These are phyloP conservation scores for Vinca minor DNA, from an alignment of 257 asterid genomes.

Conservation along the genomic window DNA sequence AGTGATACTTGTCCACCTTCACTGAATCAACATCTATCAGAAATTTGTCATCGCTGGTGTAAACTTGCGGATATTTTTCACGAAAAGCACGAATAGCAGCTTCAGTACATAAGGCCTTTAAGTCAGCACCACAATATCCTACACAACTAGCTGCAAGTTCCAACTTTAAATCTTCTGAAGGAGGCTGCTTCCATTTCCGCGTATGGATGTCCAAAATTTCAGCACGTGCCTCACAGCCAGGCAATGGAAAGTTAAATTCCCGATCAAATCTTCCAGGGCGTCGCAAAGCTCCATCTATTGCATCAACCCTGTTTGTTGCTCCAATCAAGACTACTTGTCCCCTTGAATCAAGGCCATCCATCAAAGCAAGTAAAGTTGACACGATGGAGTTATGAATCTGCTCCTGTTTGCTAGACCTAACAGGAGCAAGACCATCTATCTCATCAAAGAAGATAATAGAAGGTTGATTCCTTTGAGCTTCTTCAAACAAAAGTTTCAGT, in stretches of 20 bases:
- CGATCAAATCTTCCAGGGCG: conserved; percentile 99
- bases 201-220: conserved; percentile 94
- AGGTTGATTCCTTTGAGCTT: conserved; percentile 97
- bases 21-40: conserved; percentile 92
- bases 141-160: conserved; percentile 99
- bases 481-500: conserved; percentile 85
- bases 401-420: conserved; percentile 99
- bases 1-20: conserved; percentile 75
- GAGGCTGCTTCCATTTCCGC: conserved; percentile 94
- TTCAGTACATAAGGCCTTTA: conserved; percentile 97
- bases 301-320: conserved; percentile 97
- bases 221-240: conserved; percentile 96
- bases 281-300: conserved; percentile 98
- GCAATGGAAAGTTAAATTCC: conserved; percentile 89
- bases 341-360: conserved; percentile 99
- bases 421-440: conserved; percentile 99
- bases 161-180: conserved; percentile 64
- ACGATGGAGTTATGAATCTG: conserved; percentile 98
- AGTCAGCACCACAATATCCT: conserved; percentile 99
- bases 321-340: conserved; percentile 99
- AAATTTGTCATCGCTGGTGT: conserved; percentile 93
- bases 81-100: conserved; percentile 99
- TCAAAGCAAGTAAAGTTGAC: conserved; percentile 89
- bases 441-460: conserved; percentile 96
- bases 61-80: conserved; percentile 95